phyloP scores from a whole-genome alignment of 2,329 filamentous ascomycete species.

The Colletotrichum tabaci region DNA sequence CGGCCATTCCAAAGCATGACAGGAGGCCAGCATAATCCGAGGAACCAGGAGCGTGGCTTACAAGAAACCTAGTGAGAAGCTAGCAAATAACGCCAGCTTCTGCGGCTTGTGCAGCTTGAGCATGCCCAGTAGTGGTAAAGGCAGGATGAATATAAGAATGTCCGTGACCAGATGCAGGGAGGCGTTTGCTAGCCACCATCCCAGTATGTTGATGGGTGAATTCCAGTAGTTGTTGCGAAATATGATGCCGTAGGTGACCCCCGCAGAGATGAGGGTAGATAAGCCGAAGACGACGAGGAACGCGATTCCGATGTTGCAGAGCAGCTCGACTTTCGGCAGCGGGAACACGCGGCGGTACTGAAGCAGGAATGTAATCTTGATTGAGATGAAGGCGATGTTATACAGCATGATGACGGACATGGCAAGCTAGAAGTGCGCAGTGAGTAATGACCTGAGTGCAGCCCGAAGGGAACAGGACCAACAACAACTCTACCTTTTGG shows the following conservation, averaged over 20 bases:
- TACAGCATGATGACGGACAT: slow-evolving; percentile 50
- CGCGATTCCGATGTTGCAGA: slow-evolving; percentile 39
- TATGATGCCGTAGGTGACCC: slow-evolving; percentile 11
- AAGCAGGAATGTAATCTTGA: slow-evolving; percentile 54
- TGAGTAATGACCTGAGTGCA: not conserved
- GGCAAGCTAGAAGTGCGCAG: slow-evolving; percentile 45
- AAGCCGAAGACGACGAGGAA: slow-evolving; percentile 40
- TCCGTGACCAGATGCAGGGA: slow-evolving; percentile 42
- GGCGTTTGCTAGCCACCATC: slow-evolving; percentile 39
- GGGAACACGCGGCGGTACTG: slow-evolving; percentile 55
- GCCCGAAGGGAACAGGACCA: too few species aligned
- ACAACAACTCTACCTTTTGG: slow-evolving; percentile 16
- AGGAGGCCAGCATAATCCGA: not conserved
- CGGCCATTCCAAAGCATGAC: accelerated
- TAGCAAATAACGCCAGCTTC: slow-evolving; percentile 34
- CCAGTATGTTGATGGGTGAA: slow-evolving; percentile 26
- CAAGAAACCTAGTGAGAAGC: slow-evolving; percentile 42
- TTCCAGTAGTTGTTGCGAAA: not conserved
- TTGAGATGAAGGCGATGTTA: slow-evolving; percentile 47
- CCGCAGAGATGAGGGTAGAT: slow-evolving; percentile 24
- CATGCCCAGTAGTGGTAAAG: slow-evolving; percentile 32
- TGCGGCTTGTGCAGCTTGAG: slow-evolving; percentile 32
- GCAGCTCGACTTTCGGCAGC: slow-evolving; percentile 26
- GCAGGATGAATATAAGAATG: slow-evolving; percentile 42
- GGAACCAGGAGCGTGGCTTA: slow-evolving; percentile 1